Base-by-base conservation (phyloP, 441 rosid species). In the Erysimum cheiri region DNA sequence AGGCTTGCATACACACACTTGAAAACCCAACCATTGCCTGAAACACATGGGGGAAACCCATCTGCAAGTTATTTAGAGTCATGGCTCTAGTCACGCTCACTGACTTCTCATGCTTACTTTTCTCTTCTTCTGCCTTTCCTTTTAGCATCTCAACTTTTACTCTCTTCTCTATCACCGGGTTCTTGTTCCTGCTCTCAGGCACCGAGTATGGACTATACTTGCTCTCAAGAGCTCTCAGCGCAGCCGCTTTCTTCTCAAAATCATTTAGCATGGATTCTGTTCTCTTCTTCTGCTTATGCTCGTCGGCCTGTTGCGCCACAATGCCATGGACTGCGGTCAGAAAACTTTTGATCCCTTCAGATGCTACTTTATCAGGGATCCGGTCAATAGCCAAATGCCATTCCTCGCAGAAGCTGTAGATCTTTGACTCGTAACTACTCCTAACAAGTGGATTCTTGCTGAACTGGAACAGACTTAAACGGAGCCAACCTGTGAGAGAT, bases 11-110 rank as follows among this genome's bases (percentile, higher is more conserved):
- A 55, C 96, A 94, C 41, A 94, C 96, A 48, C 96, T 91, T 12
- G 98, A 94, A 67, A 94, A 89, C 47, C 97, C 97, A 10, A 83
- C 96, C 68, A 91, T 83, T 2, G 98, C 96, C 67, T 94, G 96
- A 70, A 94, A 89, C 54, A 91, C 90, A 53, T 87, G 93, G 0
- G 98, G 97, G 57, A 93, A 87, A 9, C 96, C 95, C 95, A 91
- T 87, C 80, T 91, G 93, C 71, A 94, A 83, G 83, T 89, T 89
- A 58, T 91, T 89, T 39, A 89, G 46, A 2, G 98, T 93, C 88
- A 88, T 88, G 43, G 88, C 85, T 74, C 97, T 85, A 1, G 90
- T 94, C 71, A 89, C 76, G 17, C 86, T 84, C 31, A 87, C 86
- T 0, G 84, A 72, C 82, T 93, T 89, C 60, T 86, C 97, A 19